Conservation (phyloP, 1,284 basidiomycete genomes). For the Ustilago loliicola region DNA sequence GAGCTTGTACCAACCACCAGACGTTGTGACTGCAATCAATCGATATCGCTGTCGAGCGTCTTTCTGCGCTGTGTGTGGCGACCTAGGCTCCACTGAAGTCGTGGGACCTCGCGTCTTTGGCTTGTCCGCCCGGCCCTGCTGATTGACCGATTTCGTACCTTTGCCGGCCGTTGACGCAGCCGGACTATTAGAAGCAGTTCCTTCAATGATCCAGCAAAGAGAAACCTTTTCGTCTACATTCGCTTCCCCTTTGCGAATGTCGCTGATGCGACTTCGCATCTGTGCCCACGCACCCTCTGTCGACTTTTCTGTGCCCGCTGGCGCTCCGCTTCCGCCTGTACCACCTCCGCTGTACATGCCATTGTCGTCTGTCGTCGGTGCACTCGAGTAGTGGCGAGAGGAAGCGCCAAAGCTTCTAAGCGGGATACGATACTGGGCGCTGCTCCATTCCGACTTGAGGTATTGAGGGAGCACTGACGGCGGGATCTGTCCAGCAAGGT, state of each 20-base stretch:
- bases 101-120: not conserved
- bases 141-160: not conserved
- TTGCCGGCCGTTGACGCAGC: not conserved
- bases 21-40: slow-evolving; percentile 61
- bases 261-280: slow-evolving; percentile 58
- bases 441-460: slow-evolving; percentile 62
- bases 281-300: slow-evolving; percentile 64
- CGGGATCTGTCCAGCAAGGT: slow-evolving; percentile 52
- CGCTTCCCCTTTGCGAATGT: slow-evolving; percentile 60
- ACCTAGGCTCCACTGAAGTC: not conserved
- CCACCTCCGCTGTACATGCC: slow-evolving; percentile 13
- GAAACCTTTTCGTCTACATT: slow-evolving; percentile 60
- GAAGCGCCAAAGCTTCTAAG: slow-evolving; percentile 55
- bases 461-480: slow-evolving; percentile 58
- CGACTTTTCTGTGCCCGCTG: slow-evolving; percentile 42
- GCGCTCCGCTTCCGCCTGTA: not conserved
- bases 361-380: slow-evolving; percentile 16
- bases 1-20: slow-evolving; percentile 63
- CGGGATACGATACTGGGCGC: slow-evolving; percentile 60
- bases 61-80: not conserved
- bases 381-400: slow-evolving; percentile 24
- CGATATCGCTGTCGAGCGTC: slow-evolving; percentile 13
- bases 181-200: not conserved
- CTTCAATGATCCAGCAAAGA: slow-evolving; percentile 54
- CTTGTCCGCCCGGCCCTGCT: slow-evolving; percentile 9